Evolutionary conservation across 2,329 filamentous ascomycete species (phyloP).

Genomic region (Fusarium buxicola): DNA sequence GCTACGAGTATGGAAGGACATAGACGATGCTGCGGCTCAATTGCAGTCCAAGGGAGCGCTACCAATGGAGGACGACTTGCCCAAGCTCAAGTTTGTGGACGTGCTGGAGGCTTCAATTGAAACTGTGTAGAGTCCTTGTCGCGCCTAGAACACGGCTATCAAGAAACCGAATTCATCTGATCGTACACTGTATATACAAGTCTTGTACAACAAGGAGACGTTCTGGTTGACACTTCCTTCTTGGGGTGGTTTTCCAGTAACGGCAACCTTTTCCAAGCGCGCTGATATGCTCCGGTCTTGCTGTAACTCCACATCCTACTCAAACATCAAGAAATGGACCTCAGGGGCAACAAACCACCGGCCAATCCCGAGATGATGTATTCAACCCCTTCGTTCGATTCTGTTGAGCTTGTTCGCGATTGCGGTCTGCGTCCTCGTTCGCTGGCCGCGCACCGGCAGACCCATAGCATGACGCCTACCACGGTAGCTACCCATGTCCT

Average conservation of each 20-base stretch:
- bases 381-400: conserved; percentile 56
- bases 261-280: conserved; percentile 4
- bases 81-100: conserved; percentile 26
- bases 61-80: conserved; percentile 64
- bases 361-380: neutral
- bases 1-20: conserved; percentile 84
- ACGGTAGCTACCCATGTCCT: conserved; percentile 90
- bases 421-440: conserved; percentile 79
- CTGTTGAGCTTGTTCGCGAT: conserved; percentile 72
- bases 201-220: conserved; percentile 46
- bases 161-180: conserved; percentile 34
- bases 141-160: conserved; percentile 12
- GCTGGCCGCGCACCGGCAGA: conserved; percentile 90
- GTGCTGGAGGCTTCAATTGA: conserved; percentile 7
- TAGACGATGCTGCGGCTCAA: conserved; percentile 75
- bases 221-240: conserved; percentile 10
- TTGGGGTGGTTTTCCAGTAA: conserved; percentile 1
- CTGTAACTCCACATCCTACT: neutral
- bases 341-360: neutral
- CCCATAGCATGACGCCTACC: conserved; percentile 93
- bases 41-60: conserved; percentile 70
- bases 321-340: neutral
- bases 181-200: conserved; percentile 49
- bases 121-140: conserved; percentile 6
- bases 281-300: neutral